These are phyloP conservation scores for Ilyonectria mors-panacis DNA, from an alignment of 2,329 filamentous ascomycete species.

Conservation along the genomic window DNA sequence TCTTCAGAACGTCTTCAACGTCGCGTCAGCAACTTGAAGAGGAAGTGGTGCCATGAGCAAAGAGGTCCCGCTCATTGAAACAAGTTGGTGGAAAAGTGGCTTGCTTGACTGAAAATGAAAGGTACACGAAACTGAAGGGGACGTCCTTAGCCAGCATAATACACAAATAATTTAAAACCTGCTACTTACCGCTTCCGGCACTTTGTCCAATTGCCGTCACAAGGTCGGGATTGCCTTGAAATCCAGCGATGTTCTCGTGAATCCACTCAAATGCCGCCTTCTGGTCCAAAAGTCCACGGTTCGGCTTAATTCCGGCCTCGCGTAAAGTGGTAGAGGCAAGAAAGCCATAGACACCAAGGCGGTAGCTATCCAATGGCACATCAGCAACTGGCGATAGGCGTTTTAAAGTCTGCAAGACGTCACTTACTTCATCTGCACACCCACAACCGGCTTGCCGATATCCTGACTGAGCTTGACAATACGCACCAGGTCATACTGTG, in stretches of 20 bases:
- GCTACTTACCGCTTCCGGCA: conserved; percentile 3
- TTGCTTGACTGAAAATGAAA: neutral
- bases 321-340: neutral
- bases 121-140: neutral
- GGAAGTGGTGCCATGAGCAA: neutral
- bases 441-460: neutral
- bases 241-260: neutral
- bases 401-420: neutral
- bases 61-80: neutral
- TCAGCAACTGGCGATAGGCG: neutral
- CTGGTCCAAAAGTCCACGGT: neutral
- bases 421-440: neutral
- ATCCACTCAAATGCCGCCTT: neutral
- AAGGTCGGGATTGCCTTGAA: neutral
- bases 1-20: neutral
- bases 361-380: neutral
- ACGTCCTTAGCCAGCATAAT: neutral
- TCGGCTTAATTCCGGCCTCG: neutral
- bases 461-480: neutral
- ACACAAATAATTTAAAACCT: neutral
- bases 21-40: neutral
- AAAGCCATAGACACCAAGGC: neutral
- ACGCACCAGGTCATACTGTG: neutral
- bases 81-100: neutral
- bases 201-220: neutral